Conservation (phyloP, 2,329 filamentous ascomycete species). For the Hymenotorrendiella dingleyae region DNA sequence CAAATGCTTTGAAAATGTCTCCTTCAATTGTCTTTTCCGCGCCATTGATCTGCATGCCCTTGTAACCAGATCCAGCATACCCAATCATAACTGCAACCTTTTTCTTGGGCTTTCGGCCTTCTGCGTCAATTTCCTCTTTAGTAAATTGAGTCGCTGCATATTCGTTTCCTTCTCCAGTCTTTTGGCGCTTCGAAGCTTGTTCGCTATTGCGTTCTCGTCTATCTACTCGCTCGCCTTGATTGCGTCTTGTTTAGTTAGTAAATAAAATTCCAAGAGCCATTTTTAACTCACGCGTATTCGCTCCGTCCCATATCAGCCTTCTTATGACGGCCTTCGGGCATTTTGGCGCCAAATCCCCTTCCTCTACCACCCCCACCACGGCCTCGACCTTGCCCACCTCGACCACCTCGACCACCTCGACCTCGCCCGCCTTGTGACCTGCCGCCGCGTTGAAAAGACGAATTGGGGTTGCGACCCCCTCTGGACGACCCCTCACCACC, state of each 20-base stretch:
- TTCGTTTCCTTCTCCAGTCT: slow-evolving; percentile 30
- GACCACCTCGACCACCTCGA: slow-evolving; percentile 10
- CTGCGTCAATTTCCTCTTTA: slow-evolving; percentile 80
- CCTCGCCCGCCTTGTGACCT: slow-evolving; percentile 5
- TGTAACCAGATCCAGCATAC: slow-evolving; percentile 94
- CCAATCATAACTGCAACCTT: slow-evolving; percentile 96
- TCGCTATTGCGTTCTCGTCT: slow-evolving; percentile 46
- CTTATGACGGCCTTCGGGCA: slow-evolving; percentile 43
- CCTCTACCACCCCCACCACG: slow-evolving; percentile 16
- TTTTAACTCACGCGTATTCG: slow-evolving; percentile 57
- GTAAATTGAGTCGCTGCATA: slow-evolving; percentile 43
- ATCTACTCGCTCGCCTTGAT: slow-evolving; percentile 43
- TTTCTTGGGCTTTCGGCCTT: slow-evolving; percentile 83
- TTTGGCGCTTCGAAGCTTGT: slow-evolving; percentile 48
- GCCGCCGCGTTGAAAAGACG: slow-evolving; percentile 5
- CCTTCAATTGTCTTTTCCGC: slow-evolving; percentile 91
- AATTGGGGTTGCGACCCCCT: slow-evolving; percentile 11
- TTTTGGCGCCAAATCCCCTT: slow-evolving; percentile 38
- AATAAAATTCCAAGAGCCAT: no score
- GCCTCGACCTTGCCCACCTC: slow-evolving; percentile 13
- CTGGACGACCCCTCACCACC: slow-evolving; percentile 4
- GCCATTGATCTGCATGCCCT: slow-evolving; percentile 87
- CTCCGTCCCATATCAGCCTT: slow-evolving; percentile 61
- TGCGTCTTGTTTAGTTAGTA: slow-evolving; percentile 48
- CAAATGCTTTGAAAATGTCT: slow-evolving; percentile 87